Base-by-base conservation (phyloP, 225 moss, liverwort and hornwort genomes). In the Physcomitrium patens region DNA sequence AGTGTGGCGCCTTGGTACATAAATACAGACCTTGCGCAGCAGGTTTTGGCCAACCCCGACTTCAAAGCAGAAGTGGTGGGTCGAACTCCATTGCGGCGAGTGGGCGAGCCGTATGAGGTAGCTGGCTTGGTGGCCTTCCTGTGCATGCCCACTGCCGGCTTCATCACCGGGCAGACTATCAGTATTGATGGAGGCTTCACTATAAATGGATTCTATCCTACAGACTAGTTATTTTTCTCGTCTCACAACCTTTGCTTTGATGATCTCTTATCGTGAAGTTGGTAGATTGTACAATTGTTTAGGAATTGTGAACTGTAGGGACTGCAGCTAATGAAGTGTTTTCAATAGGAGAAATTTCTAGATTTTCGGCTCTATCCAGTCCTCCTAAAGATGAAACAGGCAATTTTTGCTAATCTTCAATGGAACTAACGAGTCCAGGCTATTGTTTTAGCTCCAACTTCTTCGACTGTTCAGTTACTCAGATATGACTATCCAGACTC, bases 1-100 rank as follows among this genome's bases (percentile, higher is more conserved):
- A 81, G 90, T 57, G 90, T 97, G 24, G 84, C 92, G 16, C 97
- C 94, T 1, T 91, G 91, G 94, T 96, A 88, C 80, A 92, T 83
- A 71, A 78, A 81, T 47, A 96, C 96, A 11, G 83, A 81, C 13
- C 73, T 91, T 31, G 89, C 79, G 10, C 10, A 76, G 50, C 66
- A 72, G 84, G 89, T 88, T 13, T 64, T 94, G 67, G 63, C 71
- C 65, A 76, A 96, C 43, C 57, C 82, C 13, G 72, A 81, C 9
- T 96, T 62, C 69, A 71, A 80, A 20, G 85, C 77, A 7, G 24
- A 82, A 19, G 88, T 96, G 9, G 1, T 88, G 52, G 76, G 71
- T 8, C 83, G 88, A 50, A 96, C 96, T 20, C 96, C 96, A 10
- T 12, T 86, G 82, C 77, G 77, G 31, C 89, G 92, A 28, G 88